Evolutionary conservation across 352 stramenopile species (phyloP).

Genomic region (Phytophthora tubulina): DNA sequence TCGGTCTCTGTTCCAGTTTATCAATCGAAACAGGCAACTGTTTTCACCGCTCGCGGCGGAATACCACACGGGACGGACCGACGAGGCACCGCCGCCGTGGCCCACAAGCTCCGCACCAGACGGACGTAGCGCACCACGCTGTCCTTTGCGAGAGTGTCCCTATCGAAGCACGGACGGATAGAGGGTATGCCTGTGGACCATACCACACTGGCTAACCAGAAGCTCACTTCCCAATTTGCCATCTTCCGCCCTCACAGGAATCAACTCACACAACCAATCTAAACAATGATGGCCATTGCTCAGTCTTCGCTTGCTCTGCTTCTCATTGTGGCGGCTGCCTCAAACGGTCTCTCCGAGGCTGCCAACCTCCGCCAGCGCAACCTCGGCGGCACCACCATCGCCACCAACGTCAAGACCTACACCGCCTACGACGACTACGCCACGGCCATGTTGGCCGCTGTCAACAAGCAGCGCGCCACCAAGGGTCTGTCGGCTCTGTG

Average conservation of each 20-base stretch:
- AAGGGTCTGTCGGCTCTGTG: slow-evolving; percentile 47
- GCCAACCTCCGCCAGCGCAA: slow-evolving; percentile 16
- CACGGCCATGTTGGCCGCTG: slow-evolving; percentile 23
- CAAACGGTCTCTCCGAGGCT: slow-evolving; percentile 10
- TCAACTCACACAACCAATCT: slow-evolving; percentile 5
- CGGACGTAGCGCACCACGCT: background rate
- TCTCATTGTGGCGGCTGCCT: slow-evolving; percentile 26
- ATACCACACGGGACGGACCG: slow-evolving; percentile 25
- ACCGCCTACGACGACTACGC: slow-evolving; percentile 25
- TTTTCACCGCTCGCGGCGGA: slow-evolving; percentile 28
- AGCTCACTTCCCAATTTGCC: slow-evolving; percentile 19
- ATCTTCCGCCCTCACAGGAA: slow-evolving; percentile 5
- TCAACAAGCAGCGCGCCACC: slow-evolving; percentile 59
- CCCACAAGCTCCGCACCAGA: slow-evolving; percentile 30
- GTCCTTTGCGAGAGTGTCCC: slow-evolving; percentile 6
- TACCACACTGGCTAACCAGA: background rate
- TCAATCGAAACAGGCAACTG: slow-evolving; percentile 21
- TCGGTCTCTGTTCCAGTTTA: slow-evolving; percentile 7
- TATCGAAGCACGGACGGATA: background rate
- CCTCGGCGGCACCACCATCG: slow-evolving; percentile 16
- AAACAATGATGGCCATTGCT: slow-evolving; percentile 26
- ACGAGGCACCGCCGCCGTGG: slow-evolving; percentile 14
- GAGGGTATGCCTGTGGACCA: slow-evolving; percentile 1
- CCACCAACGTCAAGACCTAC: slow-evolving; percentile 29
- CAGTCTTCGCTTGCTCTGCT: slow-evolving; percentile 34